These are phyloP conservation scores for Polysphondylium violaceum DNA, from an alignment of 78 protist species.

Conservation along the genomic window DNA sequence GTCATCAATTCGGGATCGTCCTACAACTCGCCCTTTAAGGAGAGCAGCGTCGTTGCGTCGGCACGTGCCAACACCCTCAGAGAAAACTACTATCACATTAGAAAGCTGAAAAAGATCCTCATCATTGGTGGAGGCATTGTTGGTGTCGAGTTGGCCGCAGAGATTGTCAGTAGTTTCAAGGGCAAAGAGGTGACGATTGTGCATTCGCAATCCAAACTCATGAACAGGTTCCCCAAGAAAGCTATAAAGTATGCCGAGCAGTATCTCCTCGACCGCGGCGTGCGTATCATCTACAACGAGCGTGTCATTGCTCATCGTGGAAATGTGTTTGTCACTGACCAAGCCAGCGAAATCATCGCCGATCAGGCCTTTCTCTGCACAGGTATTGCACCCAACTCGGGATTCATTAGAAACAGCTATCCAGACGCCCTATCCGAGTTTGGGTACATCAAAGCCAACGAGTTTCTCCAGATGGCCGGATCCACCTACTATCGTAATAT, in stretches of 20 bases:
- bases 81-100: constrained; percentile 67
- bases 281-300: constrained; percentile 52
- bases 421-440: constrained; percentile 65
- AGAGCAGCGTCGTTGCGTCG: constrained; percentile 48
- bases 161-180: constrained; percentile 68
- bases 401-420: constrained; percentile 17
- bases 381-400: constrained; percentile 75
- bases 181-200: constrained; percentile 74
- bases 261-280: constrained; percentile 42
- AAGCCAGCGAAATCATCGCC: constrained; percentile 70
- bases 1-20: constrained; percentile 78
- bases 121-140: constrained; percentile 86
- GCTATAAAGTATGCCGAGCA: constrained; percentile 52
- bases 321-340: constrained; percentile 62
- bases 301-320: constrained; percentile 69
- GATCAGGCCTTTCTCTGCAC: constrained; percentile 81
- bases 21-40: constrained; percentile 64
- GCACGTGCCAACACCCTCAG: constrained; percentile 82
- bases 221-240: constrained; percentile 79
- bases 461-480: constrained; percentile 74
- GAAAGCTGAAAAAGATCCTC: constrained; percentile 53
- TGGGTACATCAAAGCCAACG: constrained; percentile 66
- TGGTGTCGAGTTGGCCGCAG: constrained; percentile 84
- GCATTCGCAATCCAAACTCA: constrained; percentile 63
- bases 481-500: constrained; percentile 38